These are phyloP conservation scores for Blastocystis sp. DNA, from an alignment of 352 stramenopile genomes.

Conservation along the genomic window DNA sequence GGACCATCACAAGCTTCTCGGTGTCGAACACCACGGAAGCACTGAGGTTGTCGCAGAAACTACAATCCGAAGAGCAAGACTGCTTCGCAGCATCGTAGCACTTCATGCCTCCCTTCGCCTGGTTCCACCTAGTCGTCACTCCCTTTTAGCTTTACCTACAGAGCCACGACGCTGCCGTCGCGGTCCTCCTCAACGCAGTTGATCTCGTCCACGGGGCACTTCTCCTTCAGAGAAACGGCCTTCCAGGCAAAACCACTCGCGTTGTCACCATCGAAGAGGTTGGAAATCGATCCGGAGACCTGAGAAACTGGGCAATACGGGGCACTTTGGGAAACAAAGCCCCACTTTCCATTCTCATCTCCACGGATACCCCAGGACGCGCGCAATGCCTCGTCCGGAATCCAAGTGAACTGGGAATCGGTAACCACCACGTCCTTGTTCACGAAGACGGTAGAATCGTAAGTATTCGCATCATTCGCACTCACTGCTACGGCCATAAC, in stretches of 20 bases:
- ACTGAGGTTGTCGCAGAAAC: constrained; percentile 61
- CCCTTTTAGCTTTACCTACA: neutral
- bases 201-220: constrained; percentile 54
- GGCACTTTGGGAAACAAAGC: constrained; percentile 48
- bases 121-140: constrained; percentile 51
- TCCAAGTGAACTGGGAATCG: constrained; percentile 62
- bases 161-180: constrained; percentile 19
- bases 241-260: constrained; percentile 58
- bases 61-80: neutral
- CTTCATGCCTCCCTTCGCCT: constrained; percentile 10
- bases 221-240: constrained; percentile 65
- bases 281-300: constrained; percentile 56
- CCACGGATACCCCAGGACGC: constrained; percentile 47
- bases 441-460: constrained; percentile 41
- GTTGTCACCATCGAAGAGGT: constrained; percentile 53
- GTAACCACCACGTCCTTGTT: constrained; percentile 68
- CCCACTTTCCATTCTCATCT: constrained; percentile 67
- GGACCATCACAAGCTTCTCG: constrained; percentile 65
- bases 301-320: constrained; percentile 66
- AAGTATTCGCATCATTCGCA: constrained; percentile 25
- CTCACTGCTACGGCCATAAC: constrained; percentile 52
- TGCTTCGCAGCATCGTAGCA: constrained; percentile 25
- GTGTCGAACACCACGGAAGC: constrained; percentile 67
- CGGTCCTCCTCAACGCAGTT: constrained; percentile 53
- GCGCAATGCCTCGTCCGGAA: constrained; percentile 44